Conservation (phyloP, 768 basidiomycete genomes). For the Tylopilus cervinicoccineus region DNA sequence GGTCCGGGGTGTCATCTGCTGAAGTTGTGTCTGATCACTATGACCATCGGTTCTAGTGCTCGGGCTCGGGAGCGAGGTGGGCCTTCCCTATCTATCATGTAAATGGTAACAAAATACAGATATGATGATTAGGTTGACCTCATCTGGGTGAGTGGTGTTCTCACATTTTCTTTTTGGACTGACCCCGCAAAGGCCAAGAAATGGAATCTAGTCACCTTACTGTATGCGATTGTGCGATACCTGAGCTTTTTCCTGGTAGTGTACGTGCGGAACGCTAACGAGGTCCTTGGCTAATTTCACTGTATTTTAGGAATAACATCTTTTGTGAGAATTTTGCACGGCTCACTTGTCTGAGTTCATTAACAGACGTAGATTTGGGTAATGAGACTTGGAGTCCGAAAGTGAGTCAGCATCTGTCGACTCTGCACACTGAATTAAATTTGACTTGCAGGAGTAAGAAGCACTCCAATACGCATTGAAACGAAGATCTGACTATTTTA, state of each 20-base stretch:
- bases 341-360: background rate
- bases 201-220: slow-evolving; percentile 16
- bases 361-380: slow-evolving; percentile 7
- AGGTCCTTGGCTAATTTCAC: background rate
- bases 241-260: slow-evolving; percentile 11
- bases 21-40: background rate
- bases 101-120: background rate
- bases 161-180: background rate
- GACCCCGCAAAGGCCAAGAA: slow-evolving; percentile 8
- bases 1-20: background rate
- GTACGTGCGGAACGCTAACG: background rate
- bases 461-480: background rate
- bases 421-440: background rate
- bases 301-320: background rate
- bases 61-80: slow-evolving; percentile 10
- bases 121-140: slow-evolving; percentile 12
- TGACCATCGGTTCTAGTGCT: slow-evolving; percentile 7
- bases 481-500: background rate
- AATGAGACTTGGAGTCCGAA: slow-evolving; percentile 6
- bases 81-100: background rate
- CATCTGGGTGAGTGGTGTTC: slow-evolving; percentile 12
- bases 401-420: background rate
- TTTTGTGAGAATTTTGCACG: slow-evolving; percentile 8
- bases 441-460: slow-evolving; percentile 10
- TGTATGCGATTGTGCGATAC: slow-evolving; percentile 20